A percentile compares a stretch with the other conserved stretches of the same genome.
Conservation (phyloP, 1,284 basidiomycete genomes). For the Entoloma clypeatum region DNA sequence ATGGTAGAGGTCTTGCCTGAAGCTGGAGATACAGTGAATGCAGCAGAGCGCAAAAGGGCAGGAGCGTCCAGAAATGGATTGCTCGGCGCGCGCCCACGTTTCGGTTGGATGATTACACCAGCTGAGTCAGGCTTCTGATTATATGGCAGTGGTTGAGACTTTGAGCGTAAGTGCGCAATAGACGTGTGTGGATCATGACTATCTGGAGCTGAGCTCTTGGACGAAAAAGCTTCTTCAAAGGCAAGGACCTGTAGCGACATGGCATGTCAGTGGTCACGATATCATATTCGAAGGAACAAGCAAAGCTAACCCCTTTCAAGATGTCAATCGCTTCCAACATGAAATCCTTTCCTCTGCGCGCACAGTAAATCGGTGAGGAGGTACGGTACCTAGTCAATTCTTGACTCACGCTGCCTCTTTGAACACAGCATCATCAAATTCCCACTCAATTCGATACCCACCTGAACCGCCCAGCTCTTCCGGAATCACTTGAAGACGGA, state of each 20-base stretch:
- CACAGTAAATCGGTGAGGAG: conserved; percentile 13
- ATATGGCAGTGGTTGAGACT: conserved; percentile 51
- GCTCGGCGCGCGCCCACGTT: conserved; percentile 67
- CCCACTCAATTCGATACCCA: conserved; percentile 63
- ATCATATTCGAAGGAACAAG: conserved; percentile 13
- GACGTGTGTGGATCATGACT: conserved; percentile 35
- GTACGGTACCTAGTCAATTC: conserved; percentile 6
- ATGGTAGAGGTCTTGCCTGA: conserved; percentile 41
- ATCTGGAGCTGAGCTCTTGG: conserved; percentile 37
- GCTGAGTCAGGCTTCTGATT: conserved; percentile 33
- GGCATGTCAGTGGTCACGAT: background rate
- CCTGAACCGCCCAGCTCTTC: conserved; percentile 72
- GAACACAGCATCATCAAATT: conserved; percentile 80
- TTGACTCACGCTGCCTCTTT: conserved; percentile 74
- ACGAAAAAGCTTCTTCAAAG: conserved; percentile 59
- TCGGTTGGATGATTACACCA: conserved; percentile 43
- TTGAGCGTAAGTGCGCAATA: conserved; percentile 47
- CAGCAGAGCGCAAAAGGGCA: conserved; percentile 45
- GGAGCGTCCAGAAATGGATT: conserved; percentile 77
- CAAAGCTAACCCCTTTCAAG: conserved; percentile 70
- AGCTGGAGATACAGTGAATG: conserved; percentile 48
- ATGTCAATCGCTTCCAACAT: conserved; percentile 79
- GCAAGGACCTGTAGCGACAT: conserved; percentile 51
- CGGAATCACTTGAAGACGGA: conserved; percentile 71
- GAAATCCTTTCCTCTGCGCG: conserved; percentile 71